Evolutionary conservation across 768 basidiomycete genomes (phyloP).

Genomic region (Termitomyces sp.): DNA sequence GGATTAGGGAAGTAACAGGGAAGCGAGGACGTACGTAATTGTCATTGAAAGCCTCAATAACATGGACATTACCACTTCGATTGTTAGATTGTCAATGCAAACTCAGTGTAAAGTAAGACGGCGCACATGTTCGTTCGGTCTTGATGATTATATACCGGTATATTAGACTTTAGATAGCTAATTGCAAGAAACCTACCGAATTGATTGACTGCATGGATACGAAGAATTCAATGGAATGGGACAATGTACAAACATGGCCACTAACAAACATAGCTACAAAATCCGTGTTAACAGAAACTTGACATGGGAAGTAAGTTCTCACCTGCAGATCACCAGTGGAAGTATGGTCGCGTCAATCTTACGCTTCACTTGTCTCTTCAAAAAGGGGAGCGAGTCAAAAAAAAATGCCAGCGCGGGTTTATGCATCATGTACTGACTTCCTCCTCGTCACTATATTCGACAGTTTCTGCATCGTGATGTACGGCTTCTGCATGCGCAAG

Average conservation of each 20-base stretch:
- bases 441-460: constrained; percentile 44
- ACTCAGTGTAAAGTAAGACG: background rate
- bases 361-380: constrained; percentile 33
- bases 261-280: constrained; percentile 42
- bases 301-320: constrained; percentile 2
- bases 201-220: constrained; percentile 33
- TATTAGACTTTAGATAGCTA: background rate
- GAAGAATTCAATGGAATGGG: constrained; percentile 12
- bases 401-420: no score
- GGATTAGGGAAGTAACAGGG: background rate
- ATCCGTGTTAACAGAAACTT: background rate
- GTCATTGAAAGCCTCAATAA: constrained; percentile 43
- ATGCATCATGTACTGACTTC: constrained; percentile 22
- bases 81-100: background rate
- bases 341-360: constrained; percentile 50
- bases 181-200: constrained; percentile 27
- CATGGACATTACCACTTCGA: constrained; percentile 55
- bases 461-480: constrained; percentile 39
- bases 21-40: constrained; percentile 34
- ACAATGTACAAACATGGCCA: background rate
- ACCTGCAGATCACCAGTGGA: constrained; percentile 46
- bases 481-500: constrained; percentile 41
- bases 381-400: background rate
- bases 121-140: constrained; percentile 54
- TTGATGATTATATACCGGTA: constrained; percentile 13